A percentile compares a stretch with the other conserved stretches of the same genome.
phyloP scores from a whole-genome alignment of 805 yeast species.

The Ogataea nakhonphanomensis region DNA sequence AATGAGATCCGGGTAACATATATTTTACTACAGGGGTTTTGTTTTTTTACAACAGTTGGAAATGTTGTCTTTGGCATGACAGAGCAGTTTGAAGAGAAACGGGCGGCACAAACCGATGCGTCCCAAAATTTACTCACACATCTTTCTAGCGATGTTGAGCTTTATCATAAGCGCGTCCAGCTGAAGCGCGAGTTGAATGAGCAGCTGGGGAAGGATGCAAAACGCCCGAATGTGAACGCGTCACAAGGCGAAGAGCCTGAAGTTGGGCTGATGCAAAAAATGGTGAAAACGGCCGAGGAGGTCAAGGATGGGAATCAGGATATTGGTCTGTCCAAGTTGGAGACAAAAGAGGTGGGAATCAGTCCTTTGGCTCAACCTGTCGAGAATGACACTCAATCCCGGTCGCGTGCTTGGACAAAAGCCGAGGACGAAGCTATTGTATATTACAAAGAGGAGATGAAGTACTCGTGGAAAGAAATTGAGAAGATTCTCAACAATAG shows the following conservation, averaged over 20 bases:
- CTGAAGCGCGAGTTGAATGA: constrained; percentile 20
- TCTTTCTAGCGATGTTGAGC: constrained; percentile 28
- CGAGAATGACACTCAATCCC: not conserved
- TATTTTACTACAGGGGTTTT: constrained; percentile 2
- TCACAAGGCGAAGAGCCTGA: constrained; percentile 1
- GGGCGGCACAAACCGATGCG: constrained; percentile 2
- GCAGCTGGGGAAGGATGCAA: constrained; percentile 7
- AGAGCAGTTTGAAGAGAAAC: constrained; percentile 9
- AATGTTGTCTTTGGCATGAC: constrained; percentile 7
- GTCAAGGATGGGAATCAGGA: not conserved
- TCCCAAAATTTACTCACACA: constrained; percentile 19
- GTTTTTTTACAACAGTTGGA: constrained; percentile 10
- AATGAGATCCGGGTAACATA: constrained; percentile 5
- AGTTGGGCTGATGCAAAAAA: not conserved
- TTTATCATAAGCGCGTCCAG: constrained; percentile 30
- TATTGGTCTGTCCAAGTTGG: not conserved
- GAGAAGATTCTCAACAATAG: constrained; percentile 29
- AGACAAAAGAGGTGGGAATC: not conserved
- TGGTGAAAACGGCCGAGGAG: too few species aligned
- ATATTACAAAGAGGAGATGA: constrained; percentile 35
- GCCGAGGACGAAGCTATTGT: constrained; percentile 37
- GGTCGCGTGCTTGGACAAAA: constrained; percentile 31
- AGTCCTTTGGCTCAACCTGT: not conserved
- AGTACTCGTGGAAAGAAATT: constrained; percentile 38
- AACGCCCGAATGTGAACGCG: constrained; percentile 5